These are phyloP conservation scores for Trametes maxima DNA, from an alignment of 768 basidiomycete species.

Conservation along the genomic window DNA sequence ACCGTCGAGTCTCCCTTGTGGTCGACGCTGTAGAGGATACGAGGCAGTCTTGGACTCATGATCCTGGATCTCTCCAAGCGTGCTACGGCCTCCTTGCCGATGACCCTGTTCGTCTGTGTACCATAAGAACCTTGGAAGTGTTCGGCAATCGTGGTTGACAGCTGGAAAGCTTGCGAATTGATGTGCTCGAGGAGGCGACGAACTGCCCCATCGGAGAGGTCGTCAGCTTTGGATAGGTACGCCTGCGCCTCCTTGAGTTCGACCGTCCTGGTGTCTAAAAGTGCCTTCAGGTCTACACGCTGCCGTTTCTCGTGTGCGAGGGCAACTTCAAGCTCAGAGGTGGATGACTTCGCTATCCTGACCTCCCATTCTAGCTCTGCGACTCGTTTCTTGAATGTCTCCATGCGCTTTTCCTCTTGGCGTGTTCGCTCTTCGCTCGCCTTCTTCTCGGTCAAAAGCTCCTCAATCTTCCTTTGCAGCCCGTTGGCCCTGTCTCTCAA, in stretches of 20 bases:
- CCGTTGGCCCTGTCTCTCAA: too few species aligned
- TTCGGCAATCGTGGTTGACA: conserved; percentile 52
- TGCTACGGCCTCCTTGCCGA: background rate
- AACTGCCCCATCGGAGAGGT: conserved; percentile 50
- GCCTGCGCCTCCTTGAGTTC: conserved; percentile 50
- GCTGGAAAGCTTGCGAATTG: conserved; percentile 52
- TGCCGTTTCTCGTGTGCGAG: background rate
- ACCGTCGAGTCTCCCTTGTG: conserved; percentile 3
- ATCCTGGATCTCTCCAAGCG: background rate
- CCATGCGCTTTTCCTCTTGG: too few species aligned
- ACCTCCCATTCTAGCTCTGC: too few species aligned
- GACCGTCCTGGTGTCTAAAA: conserved; percentile 41
- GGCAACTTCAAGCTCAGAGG: conserved; percentile 2
- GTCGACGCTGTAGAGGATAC: background rate
- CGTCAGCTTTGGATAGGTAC: conserved; percentile 48
- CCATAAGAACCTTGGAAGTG: conserved; percentile 32
- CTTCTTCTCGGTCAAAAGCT: too few species aligned
- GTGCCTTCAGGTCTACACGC: background rate
- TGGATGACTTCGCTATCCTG: too few species aligned
- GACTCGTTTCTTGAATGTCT: too few species aligned
- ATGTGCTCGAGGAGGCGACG: conserved; percentile 46
- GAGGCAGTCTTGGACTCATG: background rate
- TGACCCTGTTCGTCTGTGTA: background rate
- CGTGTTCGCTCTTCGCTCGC: too few species aligned
- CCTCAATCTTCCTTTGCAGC: too few species aligned